Conservation (phyloP, 2,329 filamentous ascomycete species). For the Magnaporthiopsis rhizophila region DNA sequence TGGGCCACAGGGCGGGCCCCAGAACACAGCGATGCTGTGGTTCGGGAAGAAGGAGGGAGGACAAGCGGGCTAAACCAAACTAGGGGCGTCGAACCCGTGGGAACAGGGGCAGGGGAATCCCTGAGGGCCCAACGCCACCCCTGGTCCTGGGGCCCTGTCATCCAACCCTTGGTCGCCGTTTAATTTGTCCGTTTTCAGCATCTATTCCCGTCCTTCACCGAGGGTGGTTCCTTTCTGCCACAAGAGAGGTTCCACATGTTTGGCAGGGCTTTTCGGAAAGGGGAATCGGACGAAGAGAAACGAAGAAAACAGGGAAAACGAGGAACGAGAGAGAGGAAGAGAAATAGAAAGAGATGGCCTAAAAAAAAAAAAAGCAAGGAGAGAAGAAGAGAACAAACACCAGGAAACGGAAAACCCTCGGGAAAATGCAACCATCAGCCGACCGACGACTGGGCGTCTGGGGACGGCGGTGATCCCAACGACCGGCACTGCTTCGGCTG, state of each 20-base stretch:
- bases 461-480: background rate
- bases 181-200: background rate
- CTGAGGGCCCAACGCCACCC: no score
- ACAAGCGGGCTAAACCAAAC: background rate
- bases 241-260: background rate
- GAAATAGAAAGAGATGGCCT: no score
- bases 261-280: background rate
- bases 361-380: no score
- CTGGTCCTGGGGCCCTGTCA: background rate
- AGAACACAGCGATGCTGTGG: no score
- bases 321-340: background rate
- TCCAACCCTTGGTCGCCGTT: background rate
- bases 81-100: background rate
- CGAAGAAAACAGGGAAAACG: background rate
- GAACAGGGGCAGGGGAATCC: background rate
- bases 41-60: no score
- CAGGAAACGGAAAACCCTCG: background rate
- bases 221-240: background rate
- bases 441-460: background rate
- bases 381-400: background rate
- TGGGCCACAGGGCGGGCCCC: background rate
- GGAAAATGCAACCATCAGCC: background rate
- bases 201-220: background rate
- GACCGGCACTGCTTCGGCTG: background rate
- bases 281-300: background rate